Conservation (phyloP, 2,329 filamentous ascomycete genomes). For the Xylariaceae sp. region DNA sequence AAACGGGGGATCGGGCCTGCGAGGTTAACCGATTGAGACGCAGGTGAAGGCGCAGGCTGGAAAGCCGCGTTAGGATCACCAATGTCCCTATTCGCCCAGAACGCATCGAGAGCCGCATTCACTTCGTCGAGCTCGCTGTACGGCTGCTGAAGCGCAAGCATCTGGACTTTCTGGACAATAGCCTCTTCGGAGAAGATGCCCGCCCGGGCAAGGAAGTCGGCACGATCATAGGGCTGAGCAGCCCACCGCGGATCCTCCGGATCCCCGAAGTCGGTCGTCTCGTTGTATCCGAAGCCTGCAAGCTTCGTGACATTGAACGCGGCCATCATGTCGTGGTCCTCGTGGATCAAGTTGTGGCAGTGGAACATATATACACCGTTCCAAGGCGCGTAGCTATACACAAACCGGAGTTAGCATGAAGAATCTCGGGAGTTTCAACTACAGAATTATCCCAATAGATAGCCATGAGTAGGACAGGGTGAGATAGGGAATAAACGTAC, state of each 20-base stretch:
- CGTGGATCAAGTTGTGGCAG: constrained; percentile 50
- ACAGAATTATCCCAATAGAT: not conserved
- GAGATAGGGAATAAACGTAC: not conserved
- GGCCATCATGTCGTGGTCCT: constrained; percentile 51
- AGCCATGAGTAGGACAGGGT: not conserved
- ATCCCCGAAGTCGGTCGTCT: constrained; percentile 40
- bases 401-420: not conserved
- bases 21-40: not conserved
- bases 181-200: constrained; percentile 33
- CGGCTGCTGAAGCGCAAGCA: constrained; percentile 38
- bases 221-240: constrained; percentile 33
- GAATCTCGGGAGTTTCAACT: not conserved
- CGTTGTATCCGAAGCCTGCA: constrained; percentile 43
- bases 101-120: constrained; percentile 35
- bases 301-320: constrained; percentile 48
- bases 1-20: not conserved
- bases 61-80: constrained; percentile 24
- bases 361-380: constrained; percentile 56
- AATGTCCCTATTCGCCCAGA: constrained; percentile 33
- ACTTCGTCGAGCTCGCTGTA: constrained; percentile 40
- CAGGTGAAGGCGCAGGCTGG: not conserved
- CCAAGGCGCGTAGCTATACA: constrained; percentile 49
- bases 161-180: constrained; percentile 36
- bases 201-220: constrained; percentile 28
- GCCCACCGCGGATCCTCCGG: constrained; percentile 43